Base-by-base conservation (phyloP, 2,329 filamentous ascomycete species). In the Zymoseptoria pseudotritici region DNA sequence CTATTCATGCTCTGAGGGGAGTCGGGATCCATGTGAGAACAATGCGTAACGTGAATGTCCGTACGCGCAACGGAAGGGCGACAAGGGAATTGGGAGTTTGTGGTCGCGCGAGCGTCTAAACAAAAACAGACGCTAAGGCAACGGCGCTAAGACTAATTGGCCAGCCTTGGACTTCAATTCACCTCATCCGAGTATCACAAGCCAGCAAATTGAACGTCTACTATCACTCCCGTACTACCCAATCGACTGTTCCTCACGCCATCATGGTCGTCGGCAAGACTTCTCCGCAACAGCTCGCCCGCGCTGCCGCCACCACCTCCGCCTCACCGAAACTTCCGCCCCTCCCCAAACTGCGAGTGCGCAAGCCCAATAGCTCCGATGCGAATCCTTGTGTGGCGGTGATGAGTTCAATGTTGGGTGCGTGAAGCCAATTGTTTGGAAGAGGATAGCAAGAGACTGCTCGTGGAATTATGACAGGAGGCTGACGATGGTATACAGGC, bases 381-480 rank as follows among this genome's bases (percentile, higher is more conserved):
- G 75, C 76, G 63, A 88, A 87, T 71, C 83, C 86, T 57, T 90
- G 87, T 70, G 72, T 87, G 55, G 80, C 81, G 17, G 77, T 86
- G 52, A 89, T 90, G 87, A 81, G 80, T 55, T 82, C 83, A 56
- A 83, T 88, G 68, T 74, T 88, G 69, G 85, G 86, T 88, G 82
- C 56, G 79, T 73, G 9, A 4, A 26, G 11, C 49, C 29, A 11
- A 11, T 55, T 17, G 36, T 13, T n/a, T 52, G 13, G 66, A 42
- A 29, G 49, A 49, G 21, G 17, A 53, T 49, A 26, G 52, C 10
- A 54, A 19, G 29, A 17, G 58, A 52, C 5, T 36, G n/a, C 20
- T n/a, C 19, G 42, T 42, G 49, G 22, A 22, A 52, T 51, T 46
- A 53, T 53, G 20, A 22, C 20, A 26, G 52, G 22, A 26, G n/a